Evolutionary conservation across 108 stramenopile species (phyloP), one percentile per base, ranked within the genome.

Genomic region (Pseudonitzschia multiseries): DNA sequence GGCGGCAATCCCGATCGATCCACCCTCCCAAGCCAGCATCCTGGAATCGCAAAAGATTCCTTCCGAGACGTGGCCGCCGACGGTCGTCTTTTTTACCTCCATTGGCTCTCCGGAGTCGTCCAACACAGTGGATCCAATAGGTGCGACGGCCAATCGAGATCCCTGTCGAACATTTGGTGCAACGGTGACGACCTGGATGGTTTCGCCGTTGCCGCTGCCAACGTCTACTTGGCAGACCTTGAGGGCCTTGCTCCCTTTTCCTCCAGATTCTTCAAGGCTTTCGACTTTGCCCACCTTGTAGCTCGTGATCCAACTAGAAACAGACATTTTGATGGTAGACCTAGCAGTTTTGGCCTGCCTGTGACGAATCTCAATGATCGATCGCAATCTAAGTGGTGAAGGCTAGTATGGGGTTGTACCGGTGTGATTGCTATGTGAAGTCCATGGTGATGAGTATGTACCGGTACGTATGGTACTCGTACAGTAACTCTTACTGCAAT

Each of bases 11-110:
- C 95, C 95, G 17, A 69, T 69, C 26, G 82, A 78, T 0, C 93
- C 93, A 9, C 87, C 87, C 5, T 75, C 71, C 97, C 97, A 97
- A 12, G 89, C 92, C 43, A 97, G 71, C 94, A 97, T 96, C 43
- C 60, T 71, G 2, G 83, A 79, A 77, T 96, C 95, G 70, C 97
- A 97, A n/a, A 97, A 73, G 89, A 97, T 96, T 4, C 97, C 97
- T 53, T 93, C 89, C 28, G 81, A 83, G 29, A 80, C 57, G 4
- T 78, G 70, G 21, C 97, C 97, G 20, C 95, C 95, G 27, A 97
- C 90, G 18, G 87, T 64, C 17, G 94, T 83, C 78, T 85, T 94
- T 63, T 69, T 85, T 1, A 96, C 74, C 41, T 52, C 65, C 22
- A 88, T 71, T 8, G 24, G 24, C 48, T 83, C 91, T 12, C 93